phyloP scores from a whole-genome alignment of 345 rosid species.

The Noccaea bulbosa region DNA sequence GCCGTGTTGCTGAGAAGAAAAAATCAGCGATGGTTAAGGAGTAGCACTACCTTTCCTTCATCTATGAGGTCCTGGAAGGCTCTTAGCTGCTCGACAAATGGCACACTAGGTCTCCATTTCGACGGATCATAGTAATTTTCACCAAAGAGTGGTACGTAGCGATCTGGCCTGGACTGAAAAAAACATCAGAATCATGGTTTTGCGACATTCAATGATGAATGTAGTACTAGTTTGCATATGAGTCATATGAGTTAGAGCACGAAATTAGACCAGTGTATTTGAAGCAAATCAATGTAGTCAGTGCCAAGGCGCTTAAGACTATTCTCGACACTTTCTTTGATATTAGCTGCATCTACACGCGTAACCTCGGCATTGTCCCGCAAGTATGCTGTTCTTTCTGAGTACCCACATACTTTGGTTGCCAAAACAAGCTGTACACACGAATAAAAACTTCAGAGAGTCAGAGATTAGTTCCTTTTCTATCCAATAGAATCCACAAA shows the following conservation, averaged over 20 bases:
- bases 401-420: constrained; percentile 87
- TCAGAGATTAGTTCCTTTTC: background rate
- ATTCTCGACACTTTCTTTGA: constrained; percentile 92
- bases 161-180: constrained; percentile 82
- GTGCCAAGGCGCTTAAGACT: constrained; percentile 90
- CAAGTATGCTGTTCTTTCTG: constrained; percentile 58
- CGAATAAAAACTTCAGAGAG: background rate
- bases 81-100: constrained; percentile 78
- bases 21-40: constrained; percentile 1
- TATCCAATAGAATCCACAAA: constrained; percentile 14
- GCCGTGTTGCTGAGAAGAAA: background rate
- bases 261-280: constrained; percentile 74
- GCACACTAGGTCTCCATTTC: constrained; percentile 84
- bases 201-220: constrained; percentile 9
- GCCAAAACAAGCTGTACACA: constrained; percentile 79
- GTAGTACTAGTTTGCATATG: background rate
- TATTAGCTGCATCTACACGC: constrained; percentile 86
- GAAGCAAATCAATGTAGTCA: constrained; percentile 90
- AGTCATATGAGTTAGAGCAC: background rate
- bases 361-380: constrained; percentile 65
- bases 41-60: constrained; percentile 77
- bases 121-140: constrained; percentile 60
- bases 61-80: constrained; percentile 78
- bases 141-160: constrained; percentile 89
- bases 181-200: constrained; percentile 39